Evolutionary conservation across 768 basidiomycete species (phyloP), one percentile per base, ranked within the genome.

Genomic region (Rhizopogon vesiculosus): DNA sequence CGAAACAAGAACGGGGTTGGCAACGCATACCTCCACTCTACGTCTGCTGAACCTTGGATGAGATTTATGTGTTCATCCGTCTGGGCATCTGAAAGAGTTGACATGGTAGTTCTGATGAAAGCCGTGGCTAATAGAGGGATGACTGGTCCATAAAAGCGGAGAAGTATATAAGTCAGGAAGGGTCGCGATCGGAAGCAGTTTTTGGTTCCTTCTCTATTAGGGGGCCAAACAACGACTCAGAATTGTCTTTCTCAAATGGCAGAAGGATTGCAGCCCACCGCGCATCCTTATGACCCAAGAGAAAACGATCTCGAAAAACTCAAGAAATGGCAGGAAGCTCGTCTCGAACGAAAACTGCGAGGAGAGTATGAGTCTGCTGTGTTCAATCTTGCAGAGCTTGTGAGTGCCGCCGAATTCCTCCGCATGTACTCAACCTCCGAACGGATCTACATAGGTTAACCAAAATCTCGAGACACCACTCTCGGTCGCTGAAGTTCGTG

Each of bases 291-390:
- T 38, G 84, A 87, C 55, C 83, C 84, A 4, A 74, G 73, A 7
- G 62, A 64, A 5, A 64, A 66, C 1, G 79, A 84, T 43, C 51
- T 85, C 1, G 81, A 85, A 38, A 83, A 81, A 48, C 66, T 89
- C 4, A 65, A 73, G 31, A 74, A 84, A 73, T 89, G 88, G 89
- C 85, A 92, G 59, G 78, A 89, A 67, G 81, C 88, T 50, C 81
- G 91, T n/a, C 75, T 86, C 4, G 78, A 80, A 33, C 76, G 85
- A 54, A 82, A 80, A 63, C 72, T 93, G 51, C 74, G 76, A 49
- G 90, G 87, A 12, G 89, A 93, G 64, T 93, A 93, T 63, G 85
- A 93, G 72, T 83, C 84, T 19, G 80, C 82, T 7, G 78, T 84
- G 9, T 59, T 80, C 41, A 79, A 85, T 56, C 74, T 91, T 19